Percentiles rank a stretch among this genome's conserved stretches.
These are phyloP conservation scores for Maudiozyma saulgeensis DNA, from an alignment of 805 yeast genomes.

Conservation along the genomic window DNA sequence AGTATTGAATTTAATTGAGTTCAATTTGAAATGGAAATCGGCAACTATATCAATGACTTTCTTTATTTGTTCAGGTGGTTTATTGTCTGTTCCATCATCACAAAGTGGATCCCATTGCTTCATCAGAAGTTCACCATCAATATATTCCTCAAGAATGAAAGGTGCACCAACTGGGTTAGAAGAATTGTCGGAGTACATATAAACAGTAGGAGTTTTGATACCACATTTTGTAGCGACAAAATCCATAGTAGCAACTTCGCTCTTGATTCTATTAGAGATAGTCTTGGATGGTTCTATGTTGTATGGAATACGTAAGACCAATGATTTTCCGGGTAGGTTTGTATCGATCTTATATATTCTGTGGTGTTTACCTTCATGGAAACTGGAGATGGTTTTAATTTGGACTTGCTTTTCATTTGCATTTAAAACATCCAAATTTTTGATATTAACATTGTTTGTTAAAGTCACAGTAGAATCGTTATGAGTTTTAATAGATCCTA, in stretches of 20 bases:
- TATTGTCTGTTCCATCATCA: conserved; percentile 42
- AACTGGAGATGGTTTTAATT: conserved; percentile 65
- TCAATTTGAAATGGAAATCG: conserved; percentile 49
- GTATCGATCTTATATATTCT: conserved; percentile 69
- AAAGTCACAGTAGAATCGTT: conserved; percentile 35
- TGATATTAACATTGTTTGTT: conserved; percentile 38
- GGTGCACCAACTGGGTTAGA: conserved; percentile 63
- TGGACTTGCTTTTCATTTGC: conserved; percentile 35
- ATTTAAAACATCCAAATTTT: conserved; percentile 36
- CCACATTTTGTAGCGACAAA: conserved; percentile 58
- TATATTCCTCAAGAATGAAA: conserved; percentile 69
- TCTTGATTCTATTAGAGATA: conserved; percentile 58
- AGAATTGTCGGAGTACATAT: conserved; percentile 51
- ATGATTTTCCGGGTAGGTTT: conserved; percentile 44
- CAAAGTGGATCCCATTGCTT: conserved; percentile 81
- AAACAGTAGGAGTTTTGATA: conserved; percentile 62
- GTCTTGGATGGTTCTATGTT: conserved; percentile 56
- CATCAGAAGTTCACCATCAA: conserved; percentile 78
- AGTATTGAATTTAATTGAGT: conserved; percentile 43
- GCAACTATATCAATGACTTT: conserved; percentile 64
- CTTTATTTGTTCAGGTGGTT: conserved; percentile 40
- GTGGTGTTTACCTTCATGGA: conserved; percentile 93
- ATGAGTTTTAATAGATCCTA: conserved; percentile 28
- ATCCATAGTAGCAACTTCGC: conserved; percentile 93
- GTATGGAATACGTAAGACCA: conserved; percentile 81